Conservation (phyloP, 495 filamentous ascomycete genomes). For the Jackrogersella minutella region DNA sequence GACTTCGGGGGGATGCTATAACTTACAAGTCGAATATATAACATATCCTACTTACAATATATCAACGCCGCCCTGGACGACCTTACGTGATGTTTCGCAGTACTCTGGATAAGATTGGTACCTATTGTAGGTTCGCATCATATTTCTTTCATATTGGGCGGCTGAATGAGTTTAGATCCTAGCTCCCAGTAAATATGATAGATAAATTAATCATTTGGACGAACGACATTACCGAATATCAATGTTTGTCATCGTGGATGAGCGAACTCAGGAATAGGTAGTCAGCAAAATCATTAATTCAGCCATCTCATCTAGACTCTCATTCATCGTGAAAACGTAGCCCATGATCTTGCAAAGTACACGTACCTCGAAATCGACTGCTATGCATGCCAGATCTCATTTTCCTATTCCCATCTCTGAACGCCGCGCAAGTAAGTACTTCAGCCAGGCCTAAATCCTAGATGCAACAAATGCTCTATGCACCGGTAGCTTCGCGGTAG, state of each 20-base stretch:
- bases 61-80: no score
- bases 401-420: conserved; percentile 38
- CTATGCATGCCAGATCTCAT: conserved; percentile 16
- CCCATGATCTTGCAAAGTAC: conserved; percentile 3
- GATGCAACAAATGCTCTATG: conserved; percentile 45
- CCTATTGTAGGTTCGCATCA: not conserved
- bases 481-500: conserved; percentile 89
- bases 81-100: no score
- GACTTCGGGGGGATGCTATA: conserved; percentile 22
- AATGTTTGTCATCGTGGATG: not conserved
- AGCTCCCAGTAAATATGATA: not conserved
- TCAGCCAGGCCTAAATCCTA: not conserved
- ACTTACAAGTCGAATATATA: no score
- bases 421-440: conserved; percentile 31
- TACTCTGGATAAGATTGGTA: not conserved
- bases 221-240: not conserved
- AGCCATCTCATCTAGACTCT: not conserved
- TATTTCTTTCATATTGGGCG: not conserved
- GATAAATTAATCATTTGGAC: not conserved
- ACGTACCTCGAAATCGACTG: not conserved
- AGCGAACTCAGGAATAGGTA: not conserved
- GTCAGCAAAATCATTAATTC: not conserved
- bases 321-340: not conserved
- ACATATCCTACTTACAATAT: no score
- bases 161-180: not conserved